Percentiles rank a stretch among this genome's conserved stretches.
These are phyloP conservation scores for Coniferiporia weirii DNA, from an alignment of 1,284 basidiomycete genomes.

Conservation along the genomic window DNA sequence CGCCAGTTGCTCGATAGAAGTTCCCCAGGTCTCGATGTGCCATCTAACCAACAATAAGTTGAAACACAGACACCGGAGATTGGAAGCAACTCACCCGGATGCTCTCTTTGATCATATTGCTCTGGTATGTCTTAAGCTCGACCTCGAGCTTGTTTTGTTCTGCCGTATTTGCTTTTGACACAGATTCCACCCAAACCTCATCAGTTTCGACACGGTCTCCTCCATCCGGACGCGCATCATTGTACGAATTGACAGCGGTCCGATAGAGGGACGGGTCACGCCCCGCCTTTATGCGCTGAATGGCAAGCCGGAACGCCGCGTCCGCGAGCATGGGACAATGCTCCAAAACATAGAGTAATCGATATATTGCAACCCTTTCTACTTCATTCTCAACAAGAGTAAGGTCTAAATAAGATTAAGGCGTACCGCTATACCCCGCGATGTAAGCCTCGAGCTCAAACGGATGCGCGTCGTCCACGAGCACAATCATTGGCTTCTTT, in stretches of 20 bases:
- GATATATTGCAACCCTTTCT: slow-evolving; percentile 52
- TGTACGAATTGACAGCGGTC: slow-evolving; percentile 50
- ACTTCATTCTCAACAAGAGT: not conserved
- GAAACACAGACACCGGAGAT: slow-evolving; percentile 1
- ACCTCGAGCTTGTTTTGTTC: slow-evolving; percentile 77
- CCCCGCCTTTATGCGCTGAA: slow-evolving; percentile 54
- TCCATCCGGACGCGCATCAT: slow-evolving; percentile 42
- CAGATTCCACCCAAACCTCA: slow-evolving; percentile 63
- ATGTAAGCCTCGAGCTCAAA: slow-evolving; percentile 75
- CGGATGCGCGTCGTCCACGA: slow-evolving; percentile 68
- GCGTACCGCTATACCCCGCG: slow-evolving; percentile 54
- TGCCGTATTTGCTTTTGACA: slow-evolving; percentile 50
- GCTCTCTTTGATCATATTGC: slow-evolving; percentile 93
- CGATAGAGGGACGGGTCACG: slow-evolving; percentile 60
- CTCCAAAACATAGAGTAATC: slow-evolving; percentile 61
- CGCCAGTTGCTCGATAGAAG: slow-evolving; percentile 66
- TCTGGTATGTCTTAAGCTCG: slow-evolving; percentile 84
- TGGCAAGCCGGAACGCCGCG: slow-evolving; percentile 61
- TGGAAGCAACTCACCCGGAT: slow-evolving; percentile 56
- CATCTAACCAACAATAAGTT: slow-evolving; percentile 47
- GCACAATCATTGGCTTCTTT: slow-evolving; percentile 28
- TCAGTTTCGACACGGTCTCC: slow-evolving; percentile 39
- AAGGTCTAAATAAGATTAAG: not conserved
- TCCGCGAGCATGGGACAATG: slow-evolving; percentile 61
- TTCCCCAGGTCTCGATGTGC: slow-evolving; percentile 80